Conservation (phyloP, 148 eudicot genomes). For the Polygonum maritimum region DNA sequence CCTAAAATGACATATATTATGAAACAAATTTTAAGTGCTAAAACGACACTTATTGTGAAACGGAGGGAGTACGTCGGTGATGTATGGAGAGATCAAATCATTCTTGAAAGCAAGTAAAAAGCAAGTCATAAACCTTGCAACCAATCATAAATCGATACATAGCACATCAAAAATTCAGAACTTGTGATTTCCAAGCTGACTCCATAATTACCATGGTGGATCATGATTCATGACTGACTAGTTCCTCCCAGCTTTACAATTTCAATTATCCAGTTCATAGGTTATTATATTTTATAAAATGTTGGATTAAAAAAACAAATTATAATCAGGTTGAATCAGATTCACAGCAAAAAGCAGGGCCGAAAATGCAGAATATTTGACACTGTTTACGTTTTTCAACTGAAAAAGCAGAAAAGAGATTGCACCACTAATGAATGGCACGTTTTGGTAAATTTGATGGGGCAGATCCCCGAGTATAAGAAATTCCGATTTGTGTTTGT, state of each 20-base stretch:
- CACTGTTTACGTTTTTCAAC: neutral
- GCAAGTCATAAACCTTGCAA: neutral
- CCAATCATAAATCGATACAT: neutral
- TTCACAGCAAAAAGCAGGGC: neutral
- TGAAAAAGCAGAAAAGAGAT: neutral
- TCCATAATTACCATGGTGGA: no score
- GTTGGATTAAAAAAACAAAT: neutral
- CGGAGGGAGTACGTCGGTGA: no score
- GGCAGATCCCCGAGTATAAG: neutral
- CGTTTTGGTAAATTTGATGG: neutral
- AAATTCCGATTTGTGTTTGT: neutral
- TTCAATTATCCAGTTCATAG: no score
- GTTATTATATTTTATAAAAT: no score
- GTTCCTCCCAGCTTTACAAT: neutral
- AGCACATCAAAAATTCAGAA: neutral
- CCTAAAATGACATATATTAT: no score
- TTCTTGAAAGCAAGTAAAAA: neutral
- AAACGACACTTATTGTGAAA: no score
- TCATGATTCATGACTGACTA: neutral
- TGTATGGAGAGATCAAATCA: neutral
- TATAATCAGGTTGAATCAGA: neutral
- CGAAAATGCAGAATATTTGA: neutral
- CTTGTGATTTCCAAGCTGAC: neutral
- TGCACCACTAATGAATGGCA: neutral
- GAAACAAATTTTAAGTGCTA: no score